These are phyloP conservation scores for Murraya koenigii DNA, from an alignment of 345 rosid species.

Conservation along the genomic window DNA sequence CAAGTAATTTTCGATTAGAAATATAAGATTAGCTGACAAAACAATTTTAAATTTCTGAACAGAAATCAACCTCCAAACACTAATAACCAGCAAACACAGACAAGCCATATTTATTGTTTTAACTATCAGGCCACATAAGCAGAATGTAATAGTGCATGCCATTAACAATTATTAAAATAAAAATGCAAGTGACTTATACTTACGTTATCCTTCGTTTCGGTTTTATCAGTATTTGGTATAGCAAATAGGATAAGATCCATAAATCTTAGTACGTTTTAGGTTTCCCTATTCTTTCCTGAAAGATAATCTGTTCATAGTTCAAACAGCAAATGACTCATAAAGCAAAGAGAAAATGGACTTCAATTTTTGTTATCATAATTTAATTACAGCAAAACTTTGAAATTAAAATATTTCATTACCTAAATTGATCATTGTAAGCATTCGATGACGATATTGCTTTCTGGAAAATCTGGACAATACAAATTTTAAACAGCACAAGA, in stretches of 20 bases:
- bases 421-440: conserved; percentile 96
- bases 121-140: neutral
- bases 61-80: neutral
- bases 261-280: neutral
- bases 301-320: neutral
- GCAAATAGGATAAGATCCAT: neutral
- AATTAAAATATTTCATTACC: conserved; percentile 34
- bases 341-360: neutral
- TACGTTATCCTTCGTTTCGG: neutral
- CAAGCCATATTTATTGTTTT: neutral
- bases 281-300: neutral
- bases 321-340: neutral
- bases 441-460: conserved; percentile 94
- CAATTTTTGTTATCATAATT: neutral
- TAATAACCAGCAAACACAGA: neutral
- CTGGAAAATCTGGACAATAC: conserved; percentile 82
- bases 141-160: neutral
- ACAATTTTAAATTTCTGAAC: neutral
- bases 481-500: conserved; percentile 10
- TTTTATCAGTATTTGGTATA: neutral
- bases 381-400: neutral
- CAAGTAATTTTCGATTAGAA: neutral
- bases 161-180: neutral
- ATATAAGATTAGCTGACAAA: neutral
- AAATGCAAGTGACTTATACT: neutral